A percentile compares a stretch with the other conserved stretches of the same genome.
phyloP scores from a whole-genome alignment of 176 grass and related monocot species.

The bread wheat (Triticum aestivum) region DNA sequence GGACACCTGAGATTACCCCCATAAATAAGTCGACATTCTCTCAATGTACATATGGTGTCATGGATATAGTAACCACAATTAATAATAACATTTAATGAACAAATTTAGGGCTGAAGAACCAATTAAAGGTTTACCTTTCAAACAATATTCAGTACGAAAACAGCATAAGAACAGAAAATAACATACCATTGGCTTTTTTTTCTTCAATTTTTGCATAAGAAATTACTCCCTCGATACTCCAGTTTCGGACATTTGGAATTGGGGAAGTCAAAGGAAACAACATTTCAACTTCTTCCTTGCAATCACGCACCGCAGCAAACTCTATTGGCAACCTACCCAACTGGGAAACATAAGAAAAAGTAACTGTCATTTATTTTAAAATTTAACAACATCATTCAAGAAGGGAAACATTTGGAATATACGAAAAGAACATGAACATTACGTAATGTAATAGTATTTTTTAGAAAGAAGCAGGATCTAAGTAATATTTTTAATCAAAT shows the following conservation, averaged over 20 bases:
- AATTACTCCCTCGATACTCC: constrained; percentile 48
- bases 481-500: neutral
- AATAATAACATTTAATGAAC: neutral
- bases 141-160: neutral
- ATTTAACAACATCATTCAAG: neutral
- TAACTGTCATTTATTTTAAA: neutral
- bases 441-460: neutral
- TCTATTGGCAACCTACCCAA: constrained; percentile 24
- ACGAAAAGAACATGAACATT: neutral
- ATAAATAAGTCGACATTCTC: neutral
- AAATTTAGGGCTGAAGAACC: neutral
- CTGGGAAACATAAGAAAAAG: neutral
- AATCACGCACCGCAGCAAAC: constrained; percentile 15
- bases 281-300: constrained; percentile 43
- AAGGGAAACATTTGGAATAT: neutral
- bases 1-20: neutral
- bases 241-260: constrained; percentile 33
- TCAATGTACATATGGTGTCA: neutral
- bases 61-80: neutral
- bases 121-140: neutral
- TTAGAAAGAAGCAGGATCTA: neutral
- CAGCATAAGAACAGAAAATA: neutral
- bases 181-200: constrained; percentile 31
- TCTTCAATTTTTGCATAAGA: constrained; percentile 27
- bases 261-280: constrained; percentile 36